Conservation (phyloP, 2,329 filamentous ascomycete species). For the Claviceps fusiformis region DNA sequence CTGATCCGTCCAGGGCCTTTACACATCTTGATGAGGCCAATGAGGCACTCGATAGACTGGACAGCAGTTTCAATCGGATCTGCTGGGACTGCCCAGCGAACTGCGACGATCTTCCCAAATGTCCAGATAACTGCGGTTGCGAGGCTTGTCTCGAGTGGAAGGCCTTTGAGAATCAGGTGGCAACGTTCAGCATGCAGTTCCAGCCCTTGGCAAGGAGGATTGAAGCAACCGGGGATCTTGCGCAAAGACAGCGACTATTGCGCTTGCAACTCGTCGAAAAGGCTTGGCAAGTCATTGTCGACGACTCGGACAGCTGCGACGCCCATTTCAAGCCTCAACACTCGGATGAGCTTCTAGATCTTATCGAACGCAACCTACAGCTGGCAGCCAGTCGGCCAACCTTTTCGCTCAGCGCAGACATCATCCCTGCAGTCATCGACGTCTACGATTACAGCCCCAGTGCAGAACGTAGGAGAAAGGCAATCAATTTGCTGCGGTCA, state of each 20-base stretch:
- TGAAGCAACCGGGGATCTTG: neutral
- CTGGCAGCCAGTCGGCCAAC: neutral
- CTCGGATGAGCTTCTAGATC: neutral
- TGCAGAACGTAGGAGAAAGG: neutral
- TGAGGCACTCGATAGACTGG: conserved; percentile 1
- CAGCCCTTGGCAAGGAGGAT: neutral
- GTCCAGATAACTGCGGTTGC: neutral
- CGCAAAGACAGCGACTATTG: neutral
- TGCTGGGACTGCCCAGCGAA: neutral
- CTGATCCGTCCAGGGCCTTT: neutral
- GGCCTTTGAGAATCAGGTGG: neutral
- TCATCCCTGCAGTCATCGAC: conserved; percentile 2
- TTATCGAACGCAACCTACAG: conserved; percentile 1
- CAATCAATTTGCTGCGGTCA: neutral
- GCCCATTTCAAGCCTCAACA: neutral
- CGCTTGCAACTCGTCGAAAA: neutral
- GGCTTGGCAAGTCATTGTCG: neutral
- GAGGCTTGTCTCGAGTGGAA: neutral
- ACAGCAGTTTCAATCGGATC: conserved; percentile 1
- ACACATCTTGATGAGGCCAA: conserved; percentile 1
- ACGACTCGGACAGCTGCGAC: neutral
- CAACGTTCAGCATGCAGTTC: neutral
- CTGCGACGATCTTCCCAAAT: neutral
- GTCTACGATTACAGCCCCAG: conserved; percentile 1
- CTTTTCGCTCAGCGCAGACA: conserved; percentile 2